These are phyloP conservation scores for Lathyrus oleraceus DNA, from an alignment of 306 rosid genomes.

Conservation along the genomic window DNA sequence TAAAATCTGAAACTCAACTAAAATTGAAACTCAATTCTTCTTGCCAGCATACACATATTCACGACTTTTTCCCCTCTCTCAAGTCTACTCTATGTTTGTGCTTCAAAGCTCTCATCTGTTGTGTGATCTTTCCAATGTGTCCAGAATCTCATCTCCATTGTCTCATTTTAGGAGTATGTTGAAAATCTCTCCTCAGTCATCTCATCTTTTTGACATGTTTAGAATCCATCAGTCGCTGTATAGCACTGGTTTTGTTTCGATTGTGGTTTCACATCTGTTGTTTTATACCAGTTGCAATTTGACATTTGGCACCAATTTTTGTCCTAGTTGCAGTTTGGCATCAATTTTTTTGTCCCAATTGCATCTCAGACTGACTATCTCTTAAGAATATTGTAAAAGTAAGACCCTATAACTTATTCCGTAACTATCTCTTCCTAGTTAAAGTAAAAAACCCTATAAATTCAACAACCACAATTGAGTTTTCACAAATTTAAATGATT, in stretches of 20 bases:
- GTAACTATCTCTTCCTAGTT: background rate
- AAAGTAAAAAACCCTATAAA: background rate
- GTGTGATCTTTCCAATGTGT: background rate
- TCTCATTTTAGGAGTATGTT: background rate
- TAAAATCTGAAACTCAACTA: background rate
- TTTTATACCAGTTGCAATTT: no score
- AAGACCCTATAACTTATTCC: background rate
- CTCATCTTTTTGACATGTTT: no score
- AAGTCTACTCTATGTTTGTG: background rate
- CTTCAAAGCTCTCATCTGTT: background rate
- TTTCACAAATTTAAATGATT: conserved; percentile 19
- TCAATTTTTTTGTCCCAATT: no score
- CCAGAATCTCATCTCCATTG: background rate
- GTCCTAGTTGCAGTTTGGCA: no score
- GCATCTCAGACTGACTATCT: background rate
- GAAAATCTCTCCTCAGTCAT: no score
- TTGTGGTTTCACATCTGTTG: no score
- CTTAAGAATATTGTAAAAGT: background rate
- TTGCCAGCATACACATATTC: background rate
- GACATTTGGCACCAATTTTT: no score
- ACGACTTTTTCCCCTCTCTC: background rate
- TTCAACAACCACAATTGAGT: conserved; percentile 1
- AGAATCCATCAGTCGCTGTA: no score
- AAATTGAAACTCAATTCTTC: background rate
- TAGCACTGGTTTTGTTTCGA: no score